Evolutionary conservation across 1,139 yeast genomes (phyloP).

Genomic region (Blastobotrys buckinghamii): DNA sequence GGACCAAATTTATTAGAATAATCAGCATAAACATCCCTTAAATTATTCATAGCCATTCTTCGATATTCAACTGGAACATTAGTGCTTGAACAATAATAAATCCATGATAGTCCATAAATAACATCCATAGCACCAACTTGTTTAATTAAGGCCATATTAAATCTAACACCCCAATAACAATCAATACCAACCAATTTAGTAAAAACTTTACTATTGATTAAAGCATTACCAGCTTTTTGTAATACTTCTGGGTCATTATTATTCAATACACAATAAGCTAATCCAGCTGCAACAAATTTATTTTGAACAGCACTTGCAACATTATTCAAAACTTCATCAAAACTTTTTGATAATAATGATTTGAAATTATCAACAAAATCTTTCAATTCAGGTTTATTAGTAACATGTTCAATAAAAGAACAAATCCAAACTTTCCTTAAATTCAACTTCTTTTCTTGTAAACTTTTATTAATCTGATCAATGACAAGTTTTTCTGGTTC

Average conservation of each 20-base stretch:
- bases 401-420: constrained; percentile 39
- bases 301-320: constrained; percentile 30
- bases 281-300: constrained; percentile 28
- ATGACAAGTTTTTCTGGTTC: constrained; percentile 20
- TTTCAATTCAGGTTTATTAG: constrained; percentile 15
- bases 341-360: constrained; percentile 30
- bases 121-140: constrained; percentile 29
- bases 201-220: constrained; percentile 3
- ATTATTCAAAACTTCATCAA: constrained; percentile 36
- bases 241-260: neutral
- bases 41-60: constrained; percentile 8
- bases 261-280: constrained; percentile 28
- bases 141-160: constrained; percentile 17
- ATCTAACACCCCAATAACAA: constrained; percentile 24
- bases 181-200: constrained; percentile 19
- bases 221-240: neutral
- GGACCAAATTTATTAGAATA: constrained; percentile 12
- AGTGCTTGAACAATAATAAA: constrained; percentile 22
- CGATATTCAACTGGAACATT: constrained; percentile 15
- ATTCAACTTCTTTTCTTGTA: constrained; percentile 57
- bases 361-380: constrained; percentile 35
- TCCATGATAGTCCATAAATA: constrained; percentile 22
- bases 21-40: constrained; percentile 16
- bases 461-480: constrained; percentile 48
- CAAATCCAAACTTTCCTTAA: constrained; percentile 65